Percentiles rank a stretch among this genome's conserved stretches.
Conservation (phyloP, 2,329 filamentous ascomycete genomes). For the Ophiostoma novo-ulmi region DNA sequence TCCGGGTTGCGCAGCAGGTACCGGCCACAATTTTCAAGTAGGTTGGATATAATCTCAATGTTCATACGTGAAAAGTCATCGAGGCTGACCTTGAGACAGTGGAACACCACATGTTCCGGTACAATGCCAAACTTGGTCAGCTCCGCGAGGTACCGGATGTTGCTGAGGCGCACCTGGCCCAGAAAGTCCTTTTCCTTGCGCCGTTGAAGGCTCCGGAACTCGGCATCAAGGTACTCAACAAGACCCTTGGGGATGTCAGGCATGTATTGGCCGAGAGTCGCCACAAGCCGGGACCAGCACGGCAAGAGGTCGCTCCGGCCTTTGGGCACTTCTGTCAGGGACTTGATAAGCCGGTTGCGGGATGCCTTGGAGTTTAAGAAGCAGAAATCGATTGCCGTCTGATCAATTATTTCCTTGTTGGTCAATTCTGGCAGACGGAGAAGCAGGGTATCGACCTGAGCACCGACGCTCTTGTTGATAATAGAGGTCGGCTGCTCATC, state of each 20-base stretch:
- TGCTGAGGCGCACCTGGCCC: conserved; percentile 85
- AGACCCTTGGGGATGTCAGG: conserved; percentile 88
- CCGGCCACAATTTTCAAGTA: conserved; percentile 92
- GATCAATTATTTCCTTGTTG: conserved; percentile 85
- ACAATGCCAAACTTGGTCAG: conserved; percentile 97
- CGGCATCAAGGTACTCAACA: conserved; percentile 87
- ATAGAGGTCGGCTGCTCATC: conserved; percentile 93
- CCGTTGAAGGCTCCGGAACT: conserved; percentile 92
- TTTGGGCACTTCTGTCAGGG: conserved; percentile 89
- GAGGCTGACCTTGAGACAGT: conserved; percentile 93
- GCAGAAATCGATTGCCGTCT: conserved; percentile 92
- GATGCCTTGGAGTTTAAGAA: conserved; percentile 98
- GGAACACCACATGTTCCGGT: conserved; percentile 96
- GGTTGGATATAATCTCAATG: conserved; percentile 94
- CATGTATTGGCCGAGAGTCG: conserved; percentile 90
- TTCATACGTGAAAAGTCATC: conserved; percentile 99
- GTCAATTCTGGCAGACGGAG: conserved; percentile 85
- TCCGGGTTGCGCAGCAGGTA: conserved; percentile 90
- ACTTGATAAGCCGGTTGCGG: conserved; percentile 86
- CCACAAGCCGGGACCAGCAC: conserved; percentile 85
- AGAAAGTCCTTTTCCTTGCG: conserved; percentile 98
- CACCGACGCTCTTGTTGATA: conserved; percentile 94
- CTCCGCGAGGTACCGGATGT: conserved; percentile 96
- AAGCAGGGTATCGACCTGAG: conserved; percentile 88
- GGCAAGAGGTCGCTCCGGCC: conserved; percentile 87